These are phyloP conservation scores for Eutypa lata DNA, from an alignment of 2,329 filamentous ascomycete genomes.

Conservation along the genomic window DNA sequence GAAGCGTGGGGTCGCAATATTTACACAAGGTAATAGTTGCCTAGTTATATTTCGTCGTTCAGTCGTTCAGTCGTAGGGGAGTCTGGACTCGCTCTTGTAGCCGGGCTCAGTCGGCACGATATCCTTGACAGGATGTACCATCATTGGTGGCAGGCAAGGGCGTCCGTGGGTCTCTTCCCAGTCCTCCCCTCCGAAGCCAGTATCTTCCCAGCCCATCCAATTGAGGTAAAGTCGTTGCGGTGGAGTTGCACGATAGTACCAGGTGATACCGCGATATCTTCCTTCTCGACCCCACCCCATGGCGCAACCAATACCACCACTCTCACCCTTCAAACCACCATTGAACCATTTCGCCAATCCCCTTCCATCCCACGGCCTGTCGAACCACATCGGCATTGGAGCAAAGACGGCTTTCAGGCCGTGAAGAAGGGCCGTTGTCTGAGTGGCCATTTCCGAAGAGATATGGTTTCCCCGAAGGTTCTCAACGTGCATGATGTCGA, in stretches of 20 bases:
- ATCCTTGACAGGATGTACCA: conserved; percentile 60
- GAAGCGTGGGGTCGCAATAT: too few relatives aligned
- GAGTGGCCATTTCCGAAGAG: conserved; percentile 76
- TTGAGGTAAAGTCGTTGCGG: conserved; percentile 60
- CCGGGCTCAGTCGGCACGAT: conserved; percentile 48
- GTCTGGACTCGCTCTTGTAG: conserved; percentile 36
- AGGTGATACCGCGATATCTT: conserved; percentile 56
- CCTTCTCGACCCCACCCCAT: conserved; percentile 59
- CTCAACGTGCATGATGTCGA: conserved; percentile 76
- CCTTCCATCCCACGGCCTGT: conserved; percentile 63
- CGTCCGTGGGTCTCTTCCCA: conserved; percentile 57
- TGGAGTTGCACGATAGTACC: conserved; percentile 58
- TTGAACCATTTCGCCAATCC: conserved; percentile 59
- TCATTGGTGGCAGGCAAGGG: conserved; percentile 55
- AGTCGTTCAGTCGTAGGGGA: conserved; percentile 29
- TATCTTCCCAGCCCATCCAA: conserved; percentile 60
- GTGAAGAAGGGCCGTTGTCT: conserved; percentile 70
- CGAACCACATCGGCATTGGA: conserved; percentile 77
- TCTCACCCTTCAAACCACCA: conserved; percentile 51
- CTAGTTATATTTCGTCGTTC: too few relatives aligned
- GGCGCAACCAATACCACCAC: conserved; percentile 52
- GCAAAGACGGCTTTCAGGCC: conserved; percentile 76
- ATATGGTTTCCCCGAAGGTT: conserved; percentile 72
- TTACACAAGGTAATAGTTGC: too few relatives aligned
- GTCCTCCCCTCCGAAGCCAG: conserved; percentile 47